Conservation (phyloP, 495 filamentous ascomycete species). For the Talaromyces proteolyticus region DNA sequence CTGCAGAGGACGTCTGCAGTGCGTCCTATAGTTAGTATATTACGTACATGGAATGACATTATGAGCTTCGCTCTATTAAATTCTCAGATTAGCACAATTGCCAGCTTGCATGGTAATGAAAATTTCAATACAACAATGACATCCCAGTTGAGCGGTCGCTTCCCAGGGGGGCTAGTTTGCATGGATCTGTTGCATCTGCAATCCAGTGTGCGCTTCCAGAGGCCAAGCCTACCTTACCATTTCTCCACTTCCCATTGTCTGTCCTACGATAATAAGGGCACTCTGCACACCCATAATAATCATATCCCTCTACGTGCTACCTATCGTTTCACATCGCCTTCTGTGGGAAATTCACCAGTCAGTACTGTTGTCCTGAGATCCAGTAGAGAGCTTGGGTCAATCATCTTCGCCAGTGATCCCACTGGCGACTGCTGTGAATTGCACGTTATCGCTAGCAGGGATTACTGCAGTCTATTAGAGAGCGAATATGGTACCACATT, state of each 20-base stretch:
- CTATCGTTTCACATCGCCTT: slow-evolving; percentile 2
- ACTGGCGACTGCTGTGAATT: too few relatives aligned
- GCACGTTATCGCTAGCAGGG: too few relatives aligned
- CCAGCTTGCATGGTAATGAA: too few relatives aligned
- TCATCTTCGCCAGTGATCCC: slow-evolving; percentile 19
- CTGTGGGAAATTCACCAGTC: slow-evolving; percentile 34
- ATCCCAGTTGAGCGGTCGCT: too few relatives aligned
- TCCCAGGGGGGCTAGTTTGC: slow-evolving; percentile 46
- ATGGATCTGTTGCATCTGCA: slow-evolving; percentile 38
- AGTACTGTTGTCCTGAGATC: slow-evolving; percentile 23
- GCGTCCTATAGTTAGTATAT: too few relatives aligned
- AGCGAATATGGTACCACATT: too few relatives aligned
- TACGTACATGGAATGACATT: too few relatives aligned
- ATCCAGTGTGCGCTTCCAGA: slow-evolving; percentile 40
- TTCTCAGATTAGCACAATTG: too few relatives aligned
- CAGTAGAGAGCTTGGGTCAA: slow-evolving; percentile 26
- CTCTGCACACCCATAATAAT: neutral
- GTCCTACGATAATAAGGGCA: neutral
- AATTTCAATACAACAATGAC: too few relatives aligned
- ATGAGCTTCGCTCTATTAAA: too few relatives aligned
- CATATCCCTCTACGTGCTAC: neutral
- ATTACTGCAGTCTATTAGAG: too few relatives aligned
- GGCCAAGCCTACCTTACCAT: neutral
- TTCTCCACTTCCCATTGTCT: neutral
- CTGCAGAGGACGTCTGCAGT: too few relatives aligned